Conservation (phyloP, 345 rosid species). For the Heritiera fomes region DNA sequence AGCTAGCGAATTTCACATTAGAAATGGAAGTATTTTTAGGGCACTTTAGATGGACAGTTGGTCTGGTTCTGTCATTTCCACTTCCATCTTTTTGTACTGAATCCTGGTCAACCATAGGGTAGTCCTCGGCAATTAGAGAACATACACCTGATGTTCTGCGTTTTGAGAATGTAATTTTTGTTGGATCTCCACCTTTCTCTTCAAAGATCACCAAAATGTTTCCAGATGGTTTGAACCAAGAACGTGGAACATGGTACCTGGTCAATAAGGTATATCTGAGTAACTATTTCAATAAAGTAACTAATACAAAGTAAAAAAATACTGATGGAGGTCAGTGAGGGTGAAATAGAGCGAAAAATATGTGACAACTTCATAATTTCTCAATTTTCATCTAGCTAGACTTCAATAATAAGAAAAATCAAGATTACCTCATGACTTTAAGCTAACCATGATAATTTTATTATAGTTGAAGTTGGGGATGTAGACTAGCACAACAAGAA, state of each 20-base stretch:
- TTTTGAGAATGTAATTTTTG: conserved; percentile 59
- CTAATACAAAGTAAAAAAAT: background rate
- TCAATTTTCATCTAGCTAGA: background rate
- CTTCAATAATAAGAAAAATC: background rate
- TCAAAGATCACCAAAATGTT: conserved; percentile 82
- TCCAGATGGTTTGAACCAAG: conserved; percentile 92
- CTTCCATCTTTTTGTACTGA: conserved; percentile 21
- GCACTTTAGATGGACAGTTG: conserved; percentile 45
- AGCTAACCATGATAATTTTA: background rate
- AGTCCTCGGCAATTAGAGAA: conserved; percentile 40
- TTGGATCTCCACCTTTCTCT: conserved; percentile 90
- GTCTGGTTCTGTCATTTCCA: conserved; percentile 19
- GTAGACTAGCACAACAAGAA: background rate
- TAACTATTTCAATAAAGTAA: background rate
- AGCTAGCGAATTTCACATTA: conserved; percentile 57
- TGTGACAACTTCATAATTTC: background rate
- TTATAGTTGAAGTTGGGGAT: background rate
- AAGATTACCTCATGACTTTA: background rate
- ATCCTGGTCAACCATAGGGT: conserved; percentile 32
- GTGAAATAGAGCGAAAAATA: background rate
- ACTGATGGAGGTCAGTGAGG: background rate
- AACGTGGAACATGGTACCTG: conserved; percentile 94
- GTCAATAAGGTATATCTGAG: background rate
- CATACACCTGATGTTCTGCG: conserved; percentile 51
- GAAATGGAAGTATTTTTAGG: conserved; percentile 38